Evolutionary conservation across 345 rosid species (phyloP).

Genomic region (Linum lewisii): DNA sequence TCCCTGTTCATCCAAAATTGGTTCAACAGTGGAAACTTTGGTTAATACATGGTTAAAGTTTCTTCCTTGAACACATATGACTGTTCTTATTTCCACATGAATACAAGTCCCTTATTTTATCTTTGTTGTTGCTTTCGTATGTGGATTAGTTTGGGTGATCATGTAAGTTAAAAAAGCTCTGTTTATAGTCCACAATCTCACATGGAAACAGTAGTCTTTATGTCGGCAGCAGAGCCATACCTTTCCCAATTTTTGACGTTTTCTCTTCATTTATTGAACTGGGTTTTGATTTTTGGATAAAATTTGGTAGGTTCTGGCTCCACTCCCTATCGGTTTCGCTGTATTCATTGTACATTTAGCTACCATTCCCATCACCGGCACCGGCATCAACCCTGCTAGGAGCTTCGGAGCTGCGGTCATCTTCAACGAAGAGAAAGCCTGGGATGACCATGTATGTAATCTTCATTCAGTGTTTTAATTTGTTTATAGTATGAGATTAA

Average conservation of each 20-base stretch:
- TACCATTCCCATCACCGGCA: slow-evolving; percentile 80
- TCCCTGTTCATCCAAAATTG: background rate
- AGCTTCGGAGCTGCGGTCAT: slow-evolving; percentile 78
- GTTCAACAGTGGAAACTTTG: background rate
- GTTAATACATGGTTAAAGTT: too few relatives aligned
- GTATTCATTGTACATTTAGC: slow-evolving; percentile 95
- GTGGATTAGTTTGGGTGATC: too few relatives aligned
- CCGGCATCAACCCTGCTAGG: slow-evolving; percentile 86
- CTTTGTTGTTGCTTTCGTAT: too few relatives aligned
- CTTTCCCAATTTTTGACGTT: background rate
- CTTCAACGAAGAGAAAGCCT: slow-evolving; percentile 40
- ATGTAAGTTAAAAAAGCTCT: background rate
- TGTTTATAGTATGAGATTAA: too few relatives aligned
- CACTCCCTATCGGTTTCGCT: slow-evolving; percentile 80
- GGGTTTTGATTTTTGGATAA: background rate
- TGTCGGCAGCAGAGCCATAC: too few relatives aligned
- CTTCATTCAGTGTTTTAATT: too few relatives aligned
- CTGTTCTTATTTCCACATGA: too few relatives aligned
- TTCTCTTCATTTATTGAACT: background rate
- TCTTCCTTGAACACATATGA: too few relatives aligned
- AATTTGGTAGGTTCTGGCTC: slow-evolving; percentile 53
- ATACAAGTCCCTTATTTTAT: too few relatives aligned
- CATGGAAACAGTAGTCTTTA: background rate
- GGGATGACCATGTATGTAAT: slow-evolving; percentile 68
- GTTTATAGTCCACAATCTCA: background rate